Conservation (phyloP, 352 stramenopile species). For the Phytophthora niederhauseri region DNA sequence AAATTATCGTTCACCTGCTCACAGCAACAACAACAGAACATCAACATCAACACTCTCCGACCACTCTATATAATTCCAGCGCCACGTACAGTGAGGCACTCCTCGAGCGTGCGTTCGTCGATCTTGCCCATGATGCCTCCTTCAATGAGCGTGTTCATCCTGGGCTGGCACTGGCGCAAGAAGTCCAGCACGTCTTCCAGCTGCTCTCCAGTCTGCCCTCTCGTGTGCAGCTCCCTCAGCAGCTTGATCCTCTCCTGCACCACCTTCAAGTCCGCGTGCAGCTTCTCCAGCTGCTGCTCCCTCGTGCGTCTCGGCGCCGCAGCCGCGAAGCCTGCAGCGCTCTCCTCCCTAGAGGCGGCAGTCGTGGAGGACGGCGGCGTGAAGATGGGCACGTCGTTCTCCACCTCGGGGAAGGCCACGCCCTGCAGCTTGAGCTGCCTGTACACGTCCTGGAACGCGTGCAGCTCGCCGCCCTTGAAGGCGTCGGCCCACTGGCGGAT, state of each 20-base stretch:
- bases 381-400: constrained; percentile 76
- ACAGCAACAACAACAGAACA: neutral
- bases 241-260: constrained; percentile 75
- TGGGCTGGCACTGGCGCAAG: constrained; percentile 80
- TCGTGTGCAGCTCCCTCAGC: constrained; percentile 48
- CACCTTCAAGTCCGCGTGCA: constrained; percentile 68
- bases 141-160: constrained; percentile 91
- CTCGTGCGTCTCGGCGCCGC: constrained; percentile 32
- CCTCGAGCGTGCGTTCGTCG: constrained; percentile 77
- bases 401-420: constrained; percentile 67
- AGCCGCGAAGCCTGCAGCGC: neutral
- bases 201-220: constrained; percentile 41
- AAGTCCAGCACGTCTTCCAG: constrained; percentile 84
- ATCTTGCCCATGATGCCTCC: constrained; percentile 86
- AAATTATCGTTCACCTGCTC: constrained; percentile 81
- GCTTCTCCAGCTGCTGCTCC: constrained; percentile 74
- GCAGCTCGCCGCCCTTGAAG: constrained; percentile 52
- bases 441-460: constrained; percentile 80
- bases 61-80: no score
- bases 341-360: constrained; percentile 2
- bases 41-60: neutral
- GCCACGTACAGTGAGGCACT: constrained; percentile 76
- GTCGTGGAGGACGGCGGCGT: constrained; percentile 57
- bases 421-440: constrained; percentile 79
- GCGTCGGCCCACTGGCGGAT: constrained; percentile 87